These are phyloP conservation scores for Trypanosoma platydactyli DNA, from an alignment of 208 protist genomes.

Conservation along the genomic window DNA sequence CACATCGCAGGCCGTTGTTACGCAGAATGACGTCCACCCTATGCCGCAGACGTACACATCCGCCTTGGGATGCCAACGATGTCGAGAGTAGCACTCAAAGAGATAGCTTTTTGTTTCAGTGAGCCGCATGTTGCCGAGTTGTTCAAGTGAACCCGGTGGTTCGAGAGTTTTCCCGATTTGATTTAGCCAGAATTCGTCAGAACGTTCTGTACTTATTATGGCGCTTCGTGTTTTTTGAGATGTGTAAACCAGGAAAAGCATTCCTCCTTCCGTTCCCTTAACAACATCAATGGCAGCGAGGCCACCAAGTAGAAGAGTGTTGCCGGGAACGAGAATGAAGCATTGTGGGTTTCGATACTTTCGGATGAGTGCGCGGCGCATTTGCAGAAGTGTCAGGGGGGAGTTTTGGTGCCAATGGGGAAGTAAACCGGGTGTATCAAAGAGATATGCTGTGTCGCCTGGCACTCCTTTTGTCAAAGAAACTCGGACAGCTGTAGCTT, in stretches of 20 bases:
- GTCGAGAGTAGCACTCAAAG: slow-evolving; percentile 85
- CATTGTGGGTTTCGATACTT: slow-evolving; percentile 86
- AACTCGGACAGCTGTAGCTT: slow-evolving; percentile 75
- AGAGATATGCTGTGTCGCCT: slow-evolving; percentile 52
- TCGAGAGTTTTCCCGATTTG: slow-evolving; percentile 80
- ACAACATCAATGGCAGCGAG: slow-evolving; percentile 87
- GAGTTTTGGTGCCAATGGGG: slow-evolving; percentile 87
- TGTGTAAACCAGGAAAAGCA: slow-evolving; percentile 90
- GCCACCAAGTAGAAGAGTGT: slow-evolving; percentile 85
- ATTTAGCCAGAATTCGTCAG: slow-evolving; percentile 80
- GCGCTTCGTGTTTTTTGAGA: slow-evolving; percentile 84
- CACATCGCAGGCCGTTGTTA: slow-evolving; percentile 76
- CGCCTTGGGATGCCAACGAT: slow-evolving; percentile 80
- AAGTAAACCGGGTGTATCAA: slow-evolving; percentile 87
- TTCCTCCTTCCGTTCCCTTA: slow-evolving; percentile 60
- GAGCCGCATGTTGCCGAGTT: slow-evolving; percentile 58
- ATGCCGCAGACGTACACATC: slow-evolving; percentile 90
- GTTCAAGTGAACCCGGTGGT: slow-evolving; percentile 80
- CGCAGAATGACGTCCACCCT: slow-evolving; percentile 86
- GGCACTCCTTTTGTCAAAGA: slow-evolving; percentile 40
- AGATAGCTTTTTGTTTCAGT: slow-evolving; percentile 79
- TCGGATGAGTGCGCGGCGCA: slow-evolving; percentile 88
- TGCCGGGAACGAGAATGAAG: slow-evolving; percentile 78
- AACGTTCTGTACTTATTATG: slow-evolving; percentile 70
- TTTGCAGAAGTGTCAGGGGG: slow-evolving; percentile 84